Evolutionary conservation across 2,329 filamentous ascomycete genomes (phyloP).

Genomic region (Aureobasidium leucospermi): DNA sequence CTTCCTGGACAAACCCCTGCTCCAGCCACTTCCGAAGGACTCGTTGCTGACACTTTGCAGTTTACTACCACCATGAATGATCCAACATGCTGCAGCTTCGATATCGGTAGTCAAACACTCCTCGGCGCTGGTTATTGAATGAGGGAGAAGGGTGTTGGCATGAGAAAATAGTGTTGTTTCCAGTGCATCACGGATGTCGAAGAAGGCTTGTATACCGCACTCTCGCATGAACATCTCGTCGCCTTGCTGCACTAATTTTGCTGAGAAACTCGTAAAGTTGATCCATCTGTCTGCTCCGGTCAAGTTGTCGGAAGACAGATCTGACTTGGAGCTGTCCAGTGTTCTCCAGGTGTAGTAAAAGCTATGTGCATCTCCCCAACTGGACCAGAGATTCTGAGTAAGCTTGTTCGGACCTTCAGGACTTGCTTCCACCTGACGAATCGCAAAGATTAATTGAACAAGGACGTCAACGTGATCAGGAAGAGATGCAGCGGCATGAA

Average conservation of each 20-base stretch:
- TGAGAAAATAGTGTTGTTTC: neutral
- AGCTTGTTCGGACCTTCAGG: neutral
- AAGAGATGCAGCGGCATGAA: neutral
- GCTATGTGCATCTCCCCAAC: neutral
- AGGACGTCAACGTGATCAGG: neutral
- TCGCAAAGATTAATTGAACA: neutral
- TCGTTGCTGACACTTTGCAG: neutral
- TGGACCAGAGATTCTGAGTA: neutral
- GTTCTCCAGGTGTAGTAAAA: neutral
- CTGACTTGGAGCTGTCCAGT: no score
- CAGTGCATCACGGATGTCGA: neutral
- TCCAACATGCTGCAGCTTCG: neutral
- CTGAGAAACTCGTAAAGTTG: neutral
- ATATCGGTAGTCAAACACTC: neutral
- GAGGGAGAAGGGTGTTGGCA: neutral
- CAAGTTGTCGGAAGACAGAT: no score
- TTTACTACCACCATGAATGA: neutral
- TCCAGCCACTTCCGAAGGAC: neutral
- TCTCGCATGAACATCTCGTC: neutral
- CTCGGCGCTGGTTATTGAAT: neutral
- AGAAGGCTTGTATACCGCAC: neutral
- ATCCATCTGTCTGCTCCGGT: neutral
- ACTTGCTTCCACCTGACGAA: neutral
- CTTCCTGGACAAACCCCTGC: neutral
- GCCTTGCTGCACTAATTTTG: neutral